A percentile compares a stretch with the other conserved stretches of the same genome.
phyloP scores from a whole-genome alignment of 2,329 filamentous ascomycete species.

The Botrytis cinerea region DNA sequence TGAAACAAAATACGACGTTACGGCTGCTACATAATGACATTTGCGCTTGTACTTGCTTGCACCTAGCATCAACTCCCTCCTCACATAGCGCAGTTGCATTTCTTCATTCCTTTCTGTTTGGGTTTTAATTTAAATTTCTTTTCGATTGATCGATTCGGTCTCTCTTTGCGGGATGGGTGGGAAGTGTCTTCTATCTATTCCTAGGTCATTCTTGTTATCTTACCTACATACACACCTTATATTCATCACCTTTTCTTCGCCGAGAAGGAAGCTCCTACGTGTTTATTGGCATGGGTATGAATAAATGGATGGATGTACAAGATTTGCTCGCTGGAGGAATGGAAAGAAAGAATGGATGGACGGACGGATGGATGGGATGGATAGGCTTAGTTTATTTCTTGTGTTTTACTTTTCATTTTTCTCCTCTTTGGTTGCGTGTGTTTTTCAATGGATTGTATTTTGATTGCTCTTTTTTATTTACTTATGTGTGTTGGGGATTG shows the following conservation, averaged over 20 bases:
- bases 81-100: conserved; percentile 16
- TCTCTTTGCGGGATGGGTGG: not conserved
- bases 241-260: not conserved
- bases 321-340: not conserved
- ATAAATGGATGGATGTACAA: not conserved
- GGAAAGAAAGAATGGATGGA: not conserved
- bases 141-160: not conserved
- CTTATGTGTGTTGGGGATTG: not conserved
- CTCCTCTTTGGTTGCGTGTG: not conserved
- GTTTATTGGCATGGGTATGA: not conserved
- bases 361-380: not conserved
- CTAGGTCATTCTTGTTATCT: not conserved
- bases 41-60: conserved; percentile 8
- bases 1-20: conserved; percentile 12
- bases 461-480: not conserved
- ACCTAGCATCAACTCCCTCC: not conserved
- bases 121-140: not conserved
- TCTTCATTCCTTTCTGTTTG: not conserved
- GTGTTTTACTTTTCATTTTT: not conserved
- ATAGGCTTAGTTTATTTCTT: not conserved
- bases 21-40: conserved; percentile 18
- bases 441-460: not conserved
- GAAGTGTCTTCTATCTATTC: not conserved
- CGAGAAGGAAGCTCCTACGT: not conserved
- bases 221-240: not conserved